Percentiles rank a stretch among this genome's conserved stretches.
Conservation (phyloP, 2,329 filamentous ascomycete genomes). For the Nannizziopsis barbatae region DNA sequence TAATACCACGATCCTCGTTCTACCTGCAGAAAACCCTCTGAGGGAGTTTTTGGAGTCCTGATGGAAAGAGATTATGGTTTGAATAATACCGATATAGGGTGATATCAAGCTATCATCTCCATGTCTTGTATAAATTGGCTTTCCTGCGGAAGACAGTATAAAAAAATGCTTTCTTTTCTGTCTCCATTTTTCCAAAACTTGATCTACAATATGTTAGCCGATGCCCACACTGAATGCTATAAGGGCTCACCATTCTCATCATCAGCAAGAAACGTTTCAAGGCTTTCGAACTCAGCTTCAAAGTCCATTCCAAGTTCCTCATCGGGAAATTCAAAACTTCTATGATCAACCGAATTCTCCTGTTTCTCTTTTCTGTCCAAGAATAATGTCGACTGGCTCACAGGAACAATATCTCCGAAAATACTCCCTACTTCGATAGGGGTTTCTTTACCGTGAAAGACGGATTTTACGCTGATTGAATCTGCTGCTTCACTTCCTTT, state of each 20-base stretch:
- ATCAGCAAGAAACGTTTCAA: slow-evolving; percentile 50
- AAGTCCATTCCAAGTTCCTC: slow-evolving; percentile 56
- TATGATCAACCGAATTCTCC: slow-evolving; percentile 25
- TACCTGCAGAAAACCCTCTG: slow-evolving; percentile 74
- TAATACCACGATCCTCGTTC: slow-evolving; percentile 72
- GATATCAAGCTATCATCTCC: slow-evolving; percentile 84
- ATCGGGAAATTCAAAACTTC: slow-evolving; percentile 27
- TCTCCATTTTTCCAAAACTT: slow-evolving; percentile 64
- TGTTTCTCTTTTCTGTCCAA: slow-evolving; percentile 16
- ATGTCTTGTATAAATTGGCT: slow-evolving; percentile 93
- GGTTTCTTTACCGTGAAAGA: slow-evolving; percentile 45
- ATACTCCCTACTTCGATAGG: slow-evolving; percentile 69
- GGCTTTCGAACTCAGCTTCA: slow-evolving; percentile 60
- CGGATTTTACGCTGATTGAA: slow-evolving; percentile 41
- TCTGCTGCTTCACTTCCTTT: slow-evolving; percentile 43
- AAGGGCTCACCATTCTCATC: slow-evolving; percentile 44
- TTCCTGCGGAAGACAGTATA: slow-evolving; percentile 89
- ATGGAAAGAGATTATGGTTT: slow-evolving; percentile 97
- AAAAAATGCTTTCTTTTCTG: slow-evolving; percentile 94
- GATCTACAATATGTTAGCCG: not conserved
- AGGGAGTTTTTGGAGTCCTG: slow-evolving; percentile 67
- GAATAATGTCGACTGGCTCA: not conserved
- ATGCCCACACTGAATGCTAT: too few species aligned
- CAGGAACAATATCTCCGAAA: slow-evolving; percentile 53
- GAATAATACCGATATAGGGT: slow-evolving; percentile 85